Percentiles rank a stretch among this genome's conserved stretches.
These are phyloP conservation scores for Salicornia ramosissima DNA, from an alignment of 148 eudicot species.

Conservation along the genomic window DNA sequence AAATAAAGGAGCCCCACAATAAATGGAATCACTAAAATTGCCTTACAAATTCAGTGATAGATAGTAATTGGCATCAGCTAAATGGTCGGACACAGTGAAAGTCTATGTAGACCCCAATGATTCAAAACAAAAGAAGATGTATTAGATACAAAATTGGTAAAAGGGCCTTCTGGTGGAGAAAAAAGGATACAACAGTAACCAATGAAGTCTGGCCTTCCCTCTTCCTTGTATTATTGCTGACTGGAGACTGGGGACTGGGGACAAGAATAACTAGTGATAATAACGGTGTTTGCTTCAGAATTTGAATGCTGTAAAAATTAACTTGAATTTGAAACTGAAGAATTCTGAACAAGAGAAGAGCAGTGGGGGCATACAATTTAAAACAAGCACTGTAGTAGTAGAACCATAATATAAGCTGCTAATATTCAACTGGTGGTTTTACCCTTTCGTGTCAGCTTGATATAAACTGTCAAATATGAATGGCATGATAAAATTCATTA, in stretches of 20 bases:
- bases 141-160: neutral
- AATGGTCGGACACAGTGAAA: neutral
- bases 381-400: slow-evolving; percentile 10
- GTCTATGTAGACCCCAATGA: neutral
- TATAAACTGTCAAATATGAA: slow-evolving; percentile 20
- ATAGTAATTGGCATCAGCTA: neutral
- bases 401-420: no score
- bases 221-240: no score
- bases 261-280: neutral
- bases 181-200: neutral
- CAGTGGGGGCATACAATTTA: slow-evolving; percentile 4
- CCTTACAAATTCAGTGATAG: neutral
- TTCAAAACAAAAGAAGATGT: neutral
- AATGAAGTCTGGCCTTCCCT: neutral
- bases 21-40: neutral
- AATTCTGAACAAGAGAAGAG: slow-evolving; percentile 5
- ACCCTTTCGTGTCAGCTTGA: slow-evolving; percentile 5
- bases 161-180: neutral
- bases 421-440: slow-evolving; percentile 15
- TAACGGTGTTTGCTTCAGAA: slow-evolving; percentile 1
- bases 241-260: neutral
- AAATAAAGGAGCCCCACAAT: neutral
- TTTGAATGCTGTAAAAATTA: neutral
- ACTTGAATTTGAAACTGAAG: neutral
- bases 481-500: neutral